Conservation (phyloP, 2,329 filamentous ascomycete genomes). For the Xylaria polymorpha region DNA sequence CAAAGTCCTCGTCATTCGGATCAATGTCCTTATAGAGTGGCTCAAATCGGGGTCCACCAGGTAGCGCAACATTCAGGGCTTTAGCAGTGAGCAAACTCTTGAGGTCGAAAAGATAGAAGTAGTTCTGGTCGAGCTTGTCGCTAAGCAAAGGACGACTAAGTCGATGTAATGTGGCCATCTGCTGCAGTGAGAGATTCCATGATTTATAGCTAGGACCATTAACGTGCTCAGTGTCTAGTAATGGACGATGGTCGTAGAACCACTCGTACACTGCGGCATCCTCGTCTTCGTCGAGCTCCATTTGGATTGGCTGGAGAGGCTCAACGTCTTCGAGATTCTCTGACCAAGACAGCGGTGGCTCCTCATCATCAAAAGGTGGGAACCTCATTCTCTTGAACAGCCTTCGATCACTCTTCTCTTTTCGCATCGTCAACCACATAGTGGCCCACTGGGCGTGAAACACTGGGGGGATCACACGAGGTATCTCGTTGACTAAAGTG, state of each 20-base stretch:
- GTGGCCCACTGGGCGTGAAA: constrained; percentile 99
- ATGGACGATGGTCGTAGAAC: constrained; percentile 95
- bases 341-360: constrained; percentile 96
- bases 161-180: constrained; percentile 96
- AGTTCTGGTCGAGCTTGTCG: constrained; percentile 94
- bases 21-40: constrained; percentile 98
- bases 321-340: constrained; percentile 99
- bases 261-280: constrained; percentile 93
- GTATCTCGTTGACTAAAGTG: constrained; percentile 95
- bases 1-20: constrained; percentile 98
- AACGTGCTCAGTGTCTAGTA: constrained; percentile 91
- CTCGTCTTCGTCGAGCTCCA: constrained; percentile 96
- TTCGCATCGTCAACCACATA: constrained; percentile 99
- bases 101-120: constrained; percentile 96
- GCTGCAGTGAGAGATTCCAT: constrained; percentile 92
- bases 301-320: constrained; percentile 95
- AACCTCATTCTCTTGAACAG: constrained; percentile 99
- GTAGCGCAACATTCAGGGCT: constrained; percentile 94
- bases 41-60: constrained; percentile 96
- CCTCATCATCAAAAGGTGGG: constrained; percentile 97
- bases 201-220: constrained; percentile 96
- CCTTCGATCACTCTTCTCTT: constrained; percentile 94
- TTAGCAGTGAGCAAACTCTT: constrained; percentile 97
- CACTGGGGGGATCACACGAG: constrained; percentile 95
- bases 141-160: constrained; percentile 90